Evolutionary conservation across 257 asterid species (phyloP), one percentile per base, ranked within the genome.

Genomic region (Plectranthus barbatus): DNA sequence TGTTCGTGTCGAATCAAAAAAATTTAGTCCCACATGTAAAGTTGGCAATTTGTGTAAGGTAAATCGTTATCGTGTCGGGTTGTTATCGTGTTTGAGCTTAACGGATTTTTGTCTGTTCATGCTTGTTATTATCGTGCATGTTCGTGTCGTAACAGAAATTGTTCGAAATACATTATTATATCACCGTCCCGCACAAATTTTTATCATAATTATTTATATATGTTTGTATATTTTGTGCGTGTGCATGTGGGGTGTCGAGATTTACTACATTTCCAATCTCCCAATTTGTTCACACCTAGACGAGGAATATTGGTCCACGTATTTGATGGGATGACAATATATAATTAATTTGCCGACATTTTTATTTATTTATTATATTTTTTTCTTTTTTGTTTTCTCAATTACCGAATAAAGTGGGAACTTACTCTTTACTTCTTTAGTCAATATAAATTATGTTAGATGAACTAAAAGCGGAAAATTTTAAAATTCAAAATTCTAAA

Each of bases 241-340:
- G 36, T 31, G 29, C 4, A 4, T 23, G 29, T 23, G 29, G 4
- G 29, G 15, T 18, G 24, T 31, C n/a, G 39, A 55, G 55, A 9
- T 31, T 67, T 67, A 31, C 17, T n/a, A 14, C 18, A 42, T 13
- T 39, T 2, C 13, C 13, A 11, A 9, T 9, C 0, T 39, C 47
- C 46, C 66, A 49, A 0, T 15, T 7, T 48, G 54, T 48, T 68
- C 61, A 68, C 73, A 68, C 73, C 13, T 57, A 9, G 13, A 23
- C 15, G 5, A 11, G 11, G 14, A 46, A n/a, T 57, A 67, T 48
- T 41, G 66, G 72, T 42, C 72, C 72, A 57, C 66, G 39, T 48
- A 24, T 47, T 10, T 23, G 21, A 18, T 64, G 37, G 48, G 40
- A 21, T 65, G 10, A 54, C 4, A 44, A 18, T 66, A 64, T 13